These are phyloP conservation scores for Sarocladium brachiariae DNA, from an alignment of 2,329 filamentous ascomycete species.

Conservation along the genomic window DNA sequence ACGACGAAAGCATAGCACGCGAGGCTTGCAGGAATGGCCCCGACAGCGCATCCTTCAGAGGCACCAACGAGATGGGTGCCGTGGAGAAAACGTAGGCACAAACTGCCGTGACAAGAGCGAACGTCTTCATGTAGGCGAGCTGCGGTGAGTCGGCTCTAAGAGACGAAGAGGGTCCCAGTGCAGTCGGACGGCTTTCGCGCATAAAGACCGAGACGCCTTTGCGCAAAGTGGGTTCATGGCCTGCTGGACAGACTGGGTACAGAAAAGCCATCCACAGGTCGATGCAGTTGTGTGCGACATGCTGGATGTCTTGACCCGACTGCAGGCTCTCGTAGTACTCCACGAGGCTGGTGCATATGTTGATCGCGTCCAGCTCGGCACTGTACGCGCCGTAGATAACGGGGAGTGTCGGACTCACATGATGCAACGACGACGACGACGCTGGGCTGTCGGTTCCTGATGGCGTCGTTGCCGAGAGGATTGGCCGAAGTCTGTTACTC, in stretches of 20 bases:
- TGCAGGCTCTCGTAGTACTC: neutral
- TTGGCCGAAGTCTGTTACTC: neutral
- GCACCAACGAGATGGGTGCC: neutral
- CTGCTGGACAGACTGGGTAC: slow-evolving; percentile 10
- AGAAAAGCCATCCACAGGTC: slow-evolving; percentile 11
- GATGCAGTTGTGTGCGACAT: slow-evolving; percentile 9
- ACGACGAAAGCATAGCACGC: slow-evolving; percentile 10
- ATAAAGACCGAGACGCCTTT: neutral
- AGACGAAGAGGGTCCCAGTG: neutral
- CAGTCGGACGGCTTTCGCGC: neutral
- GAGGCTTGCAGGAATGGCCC: slow-evolving; percentile 11
- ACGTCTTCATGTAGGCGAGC: slow-evolving; percentile 4
- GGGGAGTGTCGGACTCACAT: neutral
- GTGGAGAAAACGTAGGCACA: slow-evolving; percentile 9
- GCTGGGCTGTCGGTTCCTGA: neutral
- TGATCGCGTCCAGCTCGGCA: neutral
- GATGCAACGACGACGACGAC: neutral
- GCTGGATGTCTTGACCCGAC: neutral
- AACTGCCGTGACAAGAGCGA: slow-evolving; percentile 10
- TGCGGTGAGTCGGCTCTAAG: neutral
- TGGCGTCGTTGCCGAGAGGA: neutral
- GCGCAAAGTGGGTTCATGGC: slow-evolving; percentile 10
- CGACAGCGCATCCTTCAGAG: neutral
- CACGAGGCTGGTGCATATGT: neutral
- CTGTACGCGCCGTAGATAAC: neutral